phyloP scores from a whole-genome alignment of 306 rosid species.

The Vicia villosa region DNA sequence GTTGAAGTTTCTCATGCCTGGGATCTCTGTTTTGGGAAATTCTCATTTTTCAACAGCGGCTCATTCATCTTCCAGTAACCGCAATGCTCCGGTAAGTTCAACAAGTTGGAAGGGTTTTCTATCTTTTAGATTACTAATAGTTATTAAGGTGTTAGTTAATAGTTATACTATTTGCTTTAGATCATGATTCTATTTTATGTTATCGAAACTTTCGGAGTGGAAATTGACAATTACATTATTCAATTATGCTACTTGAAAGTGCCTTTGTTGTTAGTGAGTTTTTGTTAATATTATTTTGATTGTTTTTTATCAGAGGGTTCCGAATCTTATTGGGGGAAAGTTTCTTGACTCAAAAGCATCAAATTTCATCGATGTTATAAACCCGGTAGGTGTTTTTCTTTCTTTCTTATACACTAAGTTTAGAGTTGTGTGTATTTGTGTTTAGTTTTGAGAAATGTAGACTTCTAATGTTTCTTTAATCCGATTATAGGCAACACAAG shows the following conservation, averaged over 20 bases:
- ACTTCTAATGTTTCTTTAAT: constrained; percentile 30
- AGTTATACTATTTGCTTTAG: constrained; percentile 26
- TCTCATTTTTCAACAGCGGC: constrained; percentile 64
- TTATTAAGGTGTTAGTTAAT: neutral
- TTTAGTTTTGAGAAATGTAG: constrained; percentile 21
- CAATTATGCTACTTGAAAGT: constrained; percentile 25
- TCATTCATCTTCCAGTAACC: constrained; percentile 49
- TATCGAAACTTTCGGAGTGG: constrained; percentile 9
- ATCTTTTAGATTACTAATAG: constrained; percentile 10
- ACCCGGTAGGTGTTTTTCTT: constrained; percentile 69
- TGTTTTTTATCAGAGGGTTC: constrained; percentile 68
- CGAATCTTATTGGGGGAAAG: constrained; percentile 85
- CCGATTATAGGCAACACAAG: constrained; percentile 81
- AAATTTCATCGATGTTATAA: constrained; percentile 69
- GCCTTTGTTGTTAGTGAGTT: constrained; percentile 12
- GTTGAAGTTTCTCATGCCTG: constrained; percentile 59
- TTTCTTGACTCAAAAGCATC: constrained; percentile 75
- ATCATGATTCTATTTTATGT: neutral
- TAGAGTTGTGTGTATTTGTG: neutral
- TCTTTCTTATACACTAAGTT: neutral
- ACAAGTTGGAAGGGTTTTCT: too few species aligned
- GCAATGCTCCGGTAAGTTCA: constrained; percentile 53
- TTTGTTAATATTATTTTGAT: constrained; percentile 1
- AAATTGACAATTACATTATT: constrained; percentile 17
- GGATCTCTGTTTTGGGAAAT: constrained; percentile 59